phyloP scores from a whole-genome alignment of 2,329 filamentous ascomycete species.

The Trichoderma pleuroti region DNA sequence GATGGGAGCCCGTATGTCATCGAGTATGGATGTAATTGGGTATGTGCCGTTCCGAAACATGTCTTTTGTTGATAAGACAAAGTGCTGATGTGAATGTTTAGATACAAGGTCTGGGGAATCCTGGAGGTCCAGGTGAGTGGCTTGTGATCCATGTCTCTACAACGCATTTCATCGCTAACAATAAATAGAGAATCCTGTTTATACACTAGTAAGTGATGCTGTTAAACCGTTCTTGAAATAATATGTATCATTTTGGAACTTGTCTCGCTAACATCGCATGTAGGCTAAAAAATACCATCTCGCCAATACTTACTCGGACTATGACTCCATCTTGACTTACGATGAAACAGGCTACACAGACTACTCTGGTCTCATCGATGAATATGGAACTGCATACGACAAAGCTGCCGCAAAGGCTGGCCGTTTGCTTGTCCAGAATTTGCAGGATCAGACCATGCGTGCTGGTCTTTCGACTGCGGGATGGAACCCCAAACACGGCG shows the following conservation, averaged over 20 bases:
- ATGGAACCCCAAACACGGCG: slow-evolving; percentile 55
- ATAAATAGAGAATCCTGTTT: slow-evolving; percentile 56
- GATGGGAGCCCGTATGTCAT: slow-evolving; percentile 54
- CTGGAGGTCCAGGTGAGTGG: slow-evolving; percentile 27
- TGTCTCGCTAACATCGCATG: not conserved
- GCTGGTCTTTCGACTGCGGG: slow-evolving; percentile 56
- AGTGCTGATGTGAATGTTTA: slow-evolving; percentile 6
- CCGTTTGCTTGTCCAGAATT: slow-evolving; percentile 52
- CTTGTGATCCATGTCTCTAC: not conserved
- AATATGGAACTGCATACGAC: slow-evolving; percentile 46
- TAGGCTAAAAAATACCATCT: slow-evolving; percentile 55
- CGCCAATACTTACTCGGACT: slow-evolving; percentile 55
- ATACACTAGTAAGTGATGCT: slow-evolving; percentile 42
- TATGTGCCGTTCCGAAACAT: slow-evolving; percentile 25
- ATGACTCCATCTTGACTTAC: slow-evolving; percentile 56
- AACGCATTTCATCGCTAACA: not conserved
- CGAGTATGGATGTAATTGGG: slow-evolving; percentile 67
- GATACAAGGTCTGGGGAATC: slow-evolving; percentile 25
- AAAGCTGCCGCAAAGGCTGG: slow-evolving; percentile 52
- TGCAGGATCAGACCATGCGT: slow-evolving; percentile 60
- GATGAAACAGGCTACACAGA: slow-evolving; percentile 54
- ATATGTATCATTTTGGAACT: fast-evolving
- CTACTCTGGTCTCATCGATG: slow-evolving; percentile 48
- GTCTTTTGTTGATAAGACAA: slow-evolving; percentile 23
- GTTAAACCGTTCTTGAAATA: not conserved